Conservation (phyloP, 2,329 filamentous ascomycete genomes). For the Clonostachys byssicola region DNA sequence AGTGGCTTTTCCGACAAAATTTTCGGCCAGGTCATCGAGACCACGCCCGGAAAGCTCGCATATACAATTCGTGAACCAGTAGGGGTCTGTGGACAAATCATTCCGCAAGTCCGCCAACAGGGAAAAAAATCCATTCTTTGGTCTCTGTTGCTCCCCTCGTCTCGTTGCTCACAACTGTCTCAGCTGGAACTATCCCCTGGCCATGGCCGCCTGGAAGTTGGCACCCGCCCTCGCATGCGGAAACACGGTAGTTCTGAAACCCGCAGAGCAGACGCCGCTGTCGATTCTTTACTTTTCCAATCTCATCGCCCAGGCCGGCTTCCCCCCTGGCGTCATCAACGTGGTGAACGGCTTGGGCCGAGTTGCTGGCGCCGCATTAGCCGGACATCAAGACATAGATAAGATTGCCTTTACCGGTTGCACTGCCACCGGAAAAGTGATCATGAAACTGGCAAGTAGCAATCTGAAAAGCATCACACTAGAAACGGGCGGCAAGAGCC, state of each 20-base stretch:
- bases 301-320: constrained; percentile 64
- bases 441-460: constrained; percentile 61
- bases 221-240: constrained; percentile 60
- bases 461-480: constrained; percentile 56
- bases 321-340: constrained; percentile 70
- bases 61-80: constrained; percentile 67
- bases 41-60: constrained; percentile 56
- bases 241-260: constrained; percentile 56
- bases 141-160: too few relatives aligned
- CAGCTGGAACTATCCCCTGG: constrained; percentile 64
- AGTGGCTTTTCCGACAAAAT: constrained; percentile 70
- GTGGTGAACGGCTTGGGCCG: constrained; percentile 63
- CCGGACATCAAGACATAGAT: constrained; percentile 58
- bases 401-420: constrained; percentile 73
- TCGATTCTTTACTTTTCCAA: constrained; percentile 55
- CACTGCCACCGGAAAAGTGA: constrained; percentile 60
- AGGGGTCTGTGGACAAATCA: constrained; percentile 65
- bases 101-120: constrained; percentile 72
- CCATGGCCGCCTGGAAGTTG: constrained; percentile 70
- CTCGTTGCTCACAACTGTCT: too few relatives aligned
- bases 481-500: constrained; percentile 56
- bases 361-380: constrained; percentile 60
- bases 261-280: constrained; percentile 57
- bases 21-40: constrained; percentile 64
- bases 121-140: too few relatives aligned